phyloP scores from a whole-genome alignment of 2,329 filamentous ascomycete genomes.

The Biscogniauxia sp. region DNA sequence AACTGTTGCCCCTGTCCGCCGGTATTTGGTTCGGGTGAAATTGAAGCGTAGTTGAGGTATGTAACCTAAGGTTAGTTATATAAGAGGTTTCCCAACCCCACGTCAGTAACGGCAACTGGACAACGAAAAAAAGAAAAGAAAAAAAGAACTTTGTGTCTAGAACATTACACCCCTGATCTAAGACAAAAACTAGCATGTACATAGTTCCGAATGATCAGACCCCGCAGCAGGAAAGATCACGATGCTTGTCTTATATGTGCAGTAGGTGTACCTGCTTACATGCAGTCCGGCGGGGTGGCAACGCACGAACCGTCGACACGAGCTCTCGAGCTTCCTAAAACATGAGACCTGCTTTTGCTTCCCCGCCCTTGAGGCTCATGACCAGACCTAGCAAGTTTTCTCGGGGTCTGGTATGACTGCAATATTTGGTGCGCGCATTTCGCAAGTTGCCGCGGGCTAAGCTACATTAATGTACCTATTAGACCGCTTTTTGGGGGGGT shows the following conservation, averaged over 20 bases:
- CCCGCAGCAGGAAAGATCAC: not conserved
- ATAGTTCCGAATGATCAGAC: not conserved
- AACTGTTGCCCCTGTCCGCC: not conserved
- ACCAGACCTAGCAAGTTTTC: not conserved
- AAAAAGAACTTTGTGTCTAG: not conserved
- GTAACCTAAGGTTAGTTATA: no score
- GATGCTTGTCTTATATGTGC: not conserved
- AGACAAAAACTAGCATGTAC: no score
- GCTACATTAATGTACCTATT: no score
- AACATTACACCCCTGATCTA: no score
- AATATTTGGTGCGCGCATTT: no score
- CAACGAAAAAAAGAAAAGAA: not conserved
- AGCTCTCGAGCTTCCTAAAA: slow-evolving; percentile 16
- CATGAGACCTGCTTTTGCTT: slow-evolving; percentile 10
- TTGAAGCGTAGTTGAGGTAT: not conserved
- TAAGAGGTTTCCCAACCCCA: not conserved
- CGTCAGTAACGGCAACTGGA: not conserved
- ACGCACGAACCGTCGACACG: not conserved
- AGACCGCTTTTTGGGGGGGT: no score
- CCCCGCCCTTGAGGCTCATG: slow-evolving; percentile 20
- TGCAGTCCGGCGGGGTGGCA: not conserved
- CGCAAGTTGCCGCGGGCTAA: no score
- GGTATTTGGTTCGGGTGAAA: not conserved
- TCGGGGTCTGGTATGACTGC: no score
- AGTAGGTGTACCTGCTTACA: not conserved